Evolutionary conservation across 2,329 filamentous ascomycete genomes (phyloP), one percentile per base, ranked within the genome.

Genomic region (Penicillium digitatum): DNA sequence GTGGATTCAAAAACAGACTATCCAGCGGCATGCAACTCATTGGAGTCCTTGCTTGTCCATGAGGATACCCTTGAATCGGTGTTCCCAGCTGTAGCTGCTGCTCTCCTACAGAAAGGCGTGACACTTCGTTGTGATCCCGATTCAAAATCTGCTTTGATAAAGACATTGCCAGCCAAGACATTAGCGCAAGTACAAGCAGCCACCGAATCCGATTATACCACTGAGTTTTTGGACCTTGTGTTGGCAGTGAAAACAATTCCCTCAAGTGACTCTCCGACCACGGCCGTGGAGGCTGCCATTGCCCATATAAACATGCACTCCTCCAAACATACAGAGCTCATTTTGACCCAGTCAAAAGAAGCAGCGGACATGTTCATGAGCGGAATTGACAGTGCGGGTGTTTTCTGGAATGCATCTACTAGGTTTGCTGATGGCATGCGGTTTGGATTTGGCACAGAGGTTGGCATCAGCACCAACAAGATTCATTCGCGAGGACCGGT

Each of bases 391-490:
- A 90, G 90, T 27, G 88, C 91, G 0, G 93, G 92, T 49, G 92
- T 93, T 18, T 99, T 95, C 80, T 96, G 93, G 91, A 99, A 99
- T 72, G 89, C 91, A 8, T 95, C 90, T 24, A 96, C 90, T 9
- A 84, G 94, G 48, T 93, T 99, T 76, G 91, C 92, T 6, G 94
- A 99, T 72, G 94, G 94, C 8, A 96, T 95, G 88, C 83, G 94
- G 39, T 97, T 95, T 72, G 94, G 94, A 8, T 99, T 99, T 74
- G 94, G 94, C 45, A 97, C 94, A 0, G 94, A 99, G 76, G 94
- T 99, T 24, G 94, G 94, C 52, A 97, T 99, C 75, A 95, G 89
- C 77, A 99, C 94, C 47, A 99, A 96, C 79, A 99, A 97, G 79
- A 96, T 99, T 61, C 94, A 99, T 72, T 89, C 90, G 1, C 81